These are phyloP conservation scores for Micractinium sp. DNA, from an alignment of 139 green algal genomes.

Conservation along the genomic window DNA sequence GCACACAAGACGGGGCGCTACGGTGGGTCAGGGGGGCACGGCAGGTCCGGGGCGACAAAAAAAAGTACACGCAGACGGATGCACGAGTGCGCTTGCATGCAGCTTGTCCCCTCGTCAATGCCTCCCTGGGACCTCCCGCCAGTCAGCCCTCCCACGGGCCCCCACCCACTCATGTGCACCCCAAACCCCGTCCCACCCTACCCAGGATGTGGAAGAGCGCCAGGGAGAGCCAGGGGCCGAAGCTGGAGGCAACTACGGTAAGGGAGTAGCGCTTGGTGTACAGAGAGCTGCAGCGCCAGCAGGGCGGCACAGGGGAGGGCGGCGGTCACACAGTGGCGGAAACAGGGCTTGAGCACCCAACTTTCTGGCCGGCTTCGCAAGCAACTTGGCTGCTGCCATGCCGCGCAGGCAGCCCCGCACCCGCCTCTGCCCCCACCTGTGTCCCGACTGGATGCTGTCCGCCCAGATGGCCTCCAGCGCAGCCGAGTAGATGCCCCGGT, in stretches of 20 bases:
- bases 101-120: too few species aligned
- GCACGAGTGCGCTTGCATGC: too few species aligned
- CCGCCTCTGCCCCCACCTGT: not conserved
- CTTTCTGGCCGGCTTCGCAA: not conserved
- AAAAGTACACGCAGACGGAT: too few species aligned
- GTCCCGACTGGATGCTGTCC: slow-evolving; percentile 44
- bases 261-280: slow-evolving; percentile 47
- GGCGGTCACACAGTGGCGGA: not conserved
- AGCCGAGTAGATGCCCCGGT: slow-evolving; percentile 3
- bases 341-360: not conserved
- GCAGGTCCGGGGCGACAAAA: too few species aligned
- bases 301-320: not conserved
- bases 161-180: too few species aligned
- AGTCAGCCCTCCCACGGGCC: too few species aligned
- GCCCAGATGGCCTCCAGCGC: slow-evolving; percentile 40
- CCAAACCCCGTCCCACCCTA: too few species aligned
- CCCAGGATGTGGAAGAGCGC: slow-evolving; percentile 48
- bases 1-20: too few species aligned
- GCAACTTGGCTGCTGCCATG: not conserved
- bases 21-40: too few species aligned
- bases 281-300: slow-evolving; percentile 27
- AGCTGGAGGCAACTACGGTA: slow-evolving; percentile 22
- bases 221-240: slow-evolving; percentile 48
- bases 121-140: too few species aligned
- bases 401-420: not conserved